Conservation (phyloP, 352 stramenopile genomes). For the Globisporangium lucens region DNA sequence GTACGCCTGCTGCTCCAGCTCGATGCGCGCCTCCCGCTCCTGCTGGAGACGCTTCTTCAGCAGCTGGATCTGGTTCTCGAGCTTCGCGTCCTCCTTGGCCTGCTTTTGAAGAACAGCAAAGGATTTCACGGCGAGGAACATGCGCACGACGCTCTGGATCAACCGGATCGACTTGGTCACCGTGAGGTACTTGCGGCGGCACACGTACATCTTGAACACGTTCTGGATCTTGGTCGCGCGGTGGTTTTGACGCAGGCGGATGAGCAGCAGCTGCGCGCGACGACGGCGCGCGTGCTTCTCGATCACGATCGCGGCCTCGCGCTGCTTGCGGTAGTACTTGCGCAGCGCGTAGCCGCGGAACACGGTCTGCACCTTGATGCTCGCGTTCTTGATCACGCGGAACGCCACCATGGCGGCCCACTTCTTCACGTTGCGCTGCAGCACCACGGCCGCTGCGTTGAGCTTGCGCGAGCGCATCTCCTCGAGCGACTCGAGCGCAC, state of each 20-base stretch:
- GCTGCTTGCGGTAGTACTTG: slow-evolving; percentile 61
- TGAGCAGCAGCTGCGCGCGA: slow-evolving; percentile 54
- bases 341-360: slow-evolving; percentile 43
- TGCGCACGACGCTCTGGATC: slow-evolving; percentile 82
- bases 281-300: slow-evolving; percentile 66
- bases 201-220: slow-evolving; percentile 80
- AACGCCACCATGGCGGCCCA: slow-evolving; percentile 72
- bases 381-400: slow-evolving; percentile 49
- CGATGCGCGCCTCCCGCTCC: slow-evolving; percentile 83
- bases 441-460: slow-evolving; percentile 69
- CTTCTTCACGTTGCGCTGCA: slow-evolving; percentile 84
- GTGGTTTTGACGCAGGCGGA: slow-evolving; percentile 58
- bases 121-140: slow-evolving; percentile 71
- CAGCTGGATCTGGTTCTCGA: slow-evolving; percentile 94
- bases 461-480: slow-evolving; percentile 77
- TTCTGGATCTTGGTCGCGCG: slow-evolving; percentile 83
- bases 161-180: slow-evolving; percentile 66
- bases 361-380: slow-evolving; percentile 57
- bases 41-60: slow-evolving; percentile 91
- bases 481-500: slow-evolving; percentile 90
- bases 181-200: slow-evolving; percentile 55
- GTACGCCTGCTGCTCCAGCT: slow-evolving; percentile 72
- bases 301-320: slow-evolving; percentile 52
- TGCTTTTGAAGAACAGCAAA: slow-evolving; percentile 80
- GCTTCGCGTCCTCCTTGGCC: slow-evolving; percentile 93